These are phyloP conservation scores for Chaetomium cochliodes DNA, from an alignment of 495 filamentous ascomycete species.

Conservation along the genomic window DNA sequence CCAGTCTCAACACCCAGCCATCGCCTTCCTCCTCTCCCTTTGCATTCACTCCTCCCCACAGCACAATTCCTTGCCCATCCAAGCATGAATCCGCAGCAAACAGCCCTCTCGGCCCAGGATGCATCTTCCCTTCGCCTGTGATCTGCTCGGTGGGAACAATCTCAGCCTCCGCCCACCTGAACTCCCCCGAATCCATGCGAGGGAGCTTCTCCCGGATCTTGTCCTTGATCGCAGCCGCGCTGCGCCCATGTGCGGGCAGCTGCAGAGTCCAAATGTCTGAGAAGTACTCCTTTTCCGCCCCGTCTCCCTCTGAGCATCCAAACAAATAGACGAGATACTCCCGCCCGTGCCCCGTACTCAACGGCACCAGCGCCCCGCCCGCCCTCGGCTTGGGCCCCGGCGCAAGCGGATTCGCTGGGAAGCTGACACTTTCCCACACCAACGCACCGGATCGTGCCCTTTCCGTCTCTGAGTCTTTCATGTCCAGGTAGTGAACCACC, in stretches of 20 bases:
- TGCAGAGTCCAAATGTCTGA: slow-evolving; percentile 55
- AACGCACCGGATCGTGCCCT: slow-evolving; percentile 31
- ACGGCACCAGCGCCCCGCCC: slow-evolving; percentile 46
- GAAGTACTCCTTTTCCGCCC: slow-evolving; percentile 22
- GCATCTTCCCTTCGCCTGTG: slow-evolving; percentile 45
- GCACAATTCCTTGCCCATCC: slow-evolving; percentile 44
- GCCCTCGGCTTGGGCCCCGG: slow-evolving; percentile 47
- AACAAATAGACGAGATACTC: slow-evolving; percentile 55
- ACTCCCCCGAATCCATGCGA: slow-evolving; percentile 41
- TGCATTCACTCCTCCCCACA: slow-evolving; percentile 55
- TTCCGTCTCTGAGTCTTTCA: slow-evolving; percentile 36
- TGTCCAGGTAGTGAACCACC: slow-evolving; percentile 44
- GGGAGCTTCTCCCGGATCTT: slow-evolving; percentile 42
- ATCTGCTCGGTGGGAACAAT: slow-evolving; percentile 45
- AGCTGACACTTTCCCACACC: slow-evolving; percentile 45
- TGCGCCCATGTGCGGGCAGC: slow-evolving; percentile 44
- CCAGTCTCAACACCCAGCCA: slow-evolving; percentile 52
- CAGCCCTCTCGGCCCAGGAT: slow-evolving; percentile 51
- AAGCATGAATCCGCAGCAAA: slow-evolving; percentile 47
- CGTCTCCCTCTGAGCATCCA: slow-evolving; percentile 32
- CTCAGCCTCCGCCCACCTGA: slow-evolving; percentile 51
- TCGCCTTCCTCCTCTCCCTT: slow-evolving; percentile 51
- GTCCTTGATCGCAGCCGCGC: slow-evolving; percentile 53
- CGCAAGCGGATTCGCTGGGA: slow-evolving; percentile 48
- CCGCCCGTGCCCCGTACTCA: slow-evolving; percentile 52